These are phyloP conservation scores for Penicillium sp. DNA, from an alignment of 2,329 filamentous ascomycete genomes.

Conservation along the genomic window DNA sequence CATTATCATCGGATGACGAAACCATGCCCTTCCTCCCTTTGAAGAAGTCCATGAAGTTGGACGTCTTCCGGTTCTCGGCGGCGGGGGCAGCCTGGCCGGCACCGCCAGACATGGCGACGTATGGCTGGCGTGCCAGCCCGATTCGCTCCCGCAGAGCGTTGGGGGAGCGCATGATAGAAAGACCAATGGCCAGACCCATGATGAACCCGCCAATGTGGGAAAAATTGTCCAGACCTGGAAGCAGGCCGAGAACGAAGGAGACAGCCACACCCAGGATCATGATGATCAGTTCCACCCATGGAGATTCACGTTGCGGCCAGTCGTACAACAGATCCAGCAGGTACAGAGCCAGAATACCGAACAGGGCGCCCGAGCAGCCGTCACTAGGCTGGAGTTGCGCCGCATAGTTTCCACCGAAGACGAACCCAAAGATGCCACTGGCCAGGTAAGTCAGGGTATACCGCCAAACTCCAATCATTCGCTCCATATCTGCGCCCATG, in stretches of 20 bases:
- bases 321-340: constrained; percentile 90
- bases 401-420: constrained; percentile 91
- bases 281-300: constrained; percentile 81
- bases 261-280: constrained; percentile 82
- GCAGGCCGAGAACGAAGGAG: constrained; percentile 84
- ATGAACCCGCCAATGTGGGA: constrained; percentile 94
- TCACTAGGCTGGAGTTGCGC: constrained; percentile 77
- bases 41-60: constrained; percentile 51
- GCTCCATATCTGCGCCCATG: constrained; percentile 88
- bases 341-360: constrained; percentile 84
- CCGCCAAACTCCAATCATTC: constrained; percentile 79
- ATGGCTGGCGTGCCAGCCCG: constrained; percentile 66
- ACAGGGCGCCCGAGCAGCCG: constrained; percentile 85
- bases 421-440: constrained; percentile 91
- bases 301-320: constrained; percentile 75
- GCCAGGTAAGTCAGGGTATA: constrained; percentile 88
- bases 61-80: constrained; percentile 44
- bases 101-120: constrained; percentile 63
- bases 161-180: constrained; percentile 86
- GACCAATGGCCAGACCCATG: constrained; percentile 82
- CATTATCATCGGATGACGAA: constrained; percentile 7
- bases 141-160: constrained; percentile 73
- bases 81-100: constrained; percentile 32
- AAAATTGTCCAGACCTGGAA: constrained; percentile 95
- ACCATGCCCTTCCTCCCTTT: constrained; percentile 58